phyloP scores from a whole-genome alignment of 2,329 filamentous ascomycete genomes.

The Aspergillus transmontanensis region DNA sequence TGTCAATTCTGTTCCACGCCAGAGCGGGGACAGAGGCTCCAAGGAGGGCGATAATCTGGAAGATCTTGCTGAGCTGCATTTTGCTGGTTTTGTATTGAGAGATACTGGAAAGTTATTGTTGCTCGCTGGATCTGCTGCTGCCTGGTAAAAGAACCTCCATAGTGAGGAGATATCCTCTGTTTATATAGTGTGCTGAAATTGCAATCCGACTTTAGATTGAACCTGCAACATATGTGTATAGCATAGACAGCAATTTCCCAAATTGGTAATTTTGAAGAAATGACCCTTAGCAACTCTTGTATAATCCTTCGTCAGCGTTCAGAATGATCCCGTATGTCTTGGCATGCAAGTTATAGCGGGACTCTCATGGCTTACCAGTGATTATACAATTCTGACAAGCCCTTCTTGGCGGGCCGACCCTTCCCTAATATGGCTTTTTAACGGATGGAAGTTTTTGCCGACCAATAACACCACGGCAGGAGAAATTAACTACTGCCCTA shows the following conservation, averaged over 20 bases:
- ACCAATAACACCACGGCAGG: not conserved
- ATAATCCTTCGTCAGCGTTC: slow-evolving; percentile 2
- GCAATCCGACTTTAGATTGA: not conserved
- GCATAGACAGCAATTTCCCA: not conserved
- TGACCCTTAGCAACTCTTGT: not conserved
- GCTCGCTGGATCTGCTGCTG: not conserved
- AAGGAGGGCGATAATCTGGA: slow-evolving; percentile 31
- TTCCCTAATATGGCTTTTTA: not conserved
- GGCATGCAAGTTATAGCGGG: not conserved
- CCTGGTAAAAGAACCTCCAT: not conserved
- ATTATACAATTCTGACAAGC: slow-evolving; percentile 1
- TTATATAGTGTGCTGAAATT: not conserved
- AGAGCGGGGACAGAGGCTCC: slow-evolving; percentile 21
- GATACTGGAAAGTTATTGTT: not conserved
- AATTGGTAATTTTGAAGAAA: not conserved
- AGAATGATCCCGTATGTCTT: not conserved
- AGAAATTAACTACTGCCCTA: not conserved
- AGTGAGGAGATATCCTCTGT: not conserved
- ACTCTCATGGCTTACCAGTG: not conserved
- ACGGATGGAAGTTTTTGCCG: not conserved
- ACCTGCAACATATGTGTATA: not conserved
- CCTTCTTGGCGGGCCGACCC: not conserved
- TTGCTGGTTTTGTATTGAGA: not conserved
- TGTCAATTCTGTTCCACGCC: slow-evolving; percentile 31
- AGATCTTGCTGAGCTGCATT: slow-evolving; percentile 11